Evolutionary conservation across 352 stramenopile genomes (phyloP).

Genomic region (Phytophthora fragariaefolia): DNA sequence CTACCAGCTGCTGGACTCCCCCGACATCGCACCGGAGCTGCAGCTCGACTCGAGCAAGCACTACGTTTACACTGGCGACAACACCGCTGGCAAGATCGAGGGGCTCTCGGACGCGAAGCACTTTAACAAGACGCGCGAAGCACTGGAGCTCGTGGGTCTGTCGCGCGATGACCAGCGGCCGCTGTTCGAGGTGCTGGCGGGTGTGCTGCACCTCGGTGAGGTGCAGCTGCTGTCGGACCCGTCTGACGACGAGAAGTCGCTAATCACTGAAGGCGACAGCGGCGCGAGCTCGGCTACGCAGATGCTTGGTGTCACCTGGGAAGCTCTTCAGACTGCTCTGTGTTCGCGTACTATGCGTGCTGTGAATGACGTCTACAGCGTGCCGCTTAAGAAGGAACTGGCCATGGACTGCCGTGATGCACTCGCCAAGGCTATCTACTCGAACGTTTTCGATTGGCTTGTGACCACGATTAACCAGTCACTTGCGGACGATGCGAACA

Average conservation of each 20-base stretch:
- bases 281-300: conserved; percentile 61
- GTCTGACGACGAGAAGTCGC: conserved; percentile 80
- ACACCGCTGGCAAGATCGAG: conserved; percentile 73
- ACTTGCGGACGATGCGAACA: conserved; percentile 77
- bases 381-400: conserved; percentile 83
- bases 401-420: conserved; percentile 94
- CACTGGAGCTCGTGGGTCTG: conserved; percentile 86
- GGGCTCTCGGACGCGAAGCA: conserved; percentile 77
- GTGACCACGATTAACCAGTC: conserved; percentile 94
- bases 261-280: conserved; percentile 56
- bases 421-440: conserved; percentile 97
- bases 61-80: conserved; percentile 76
- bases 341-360: conserved; percentile 91
- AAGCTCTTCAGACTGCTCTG: conserved; percentile 92
- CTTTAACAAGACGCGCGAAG: conserved; percentile 82
- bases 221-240: conserved; percentile 81
- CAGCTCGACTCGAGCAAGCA: conserved; percentile 55
- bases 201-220: conserved; percentile 96
- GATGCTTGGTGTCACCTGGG: conserved; percentile 91
- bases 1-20: conserved; percentile 88
- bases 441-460: conserved; percentile 97
- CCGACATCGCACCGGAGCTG: conserved; percentile 51
- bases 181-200: conserved; percentile 93
- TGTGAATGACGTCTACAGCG: conserved; percentile 73
- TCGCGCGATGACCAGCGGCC: conserved; percentile 82